Conservation (phyloP, 768 basidiomycete species). For the Wakefieldia striispora region DNA sequence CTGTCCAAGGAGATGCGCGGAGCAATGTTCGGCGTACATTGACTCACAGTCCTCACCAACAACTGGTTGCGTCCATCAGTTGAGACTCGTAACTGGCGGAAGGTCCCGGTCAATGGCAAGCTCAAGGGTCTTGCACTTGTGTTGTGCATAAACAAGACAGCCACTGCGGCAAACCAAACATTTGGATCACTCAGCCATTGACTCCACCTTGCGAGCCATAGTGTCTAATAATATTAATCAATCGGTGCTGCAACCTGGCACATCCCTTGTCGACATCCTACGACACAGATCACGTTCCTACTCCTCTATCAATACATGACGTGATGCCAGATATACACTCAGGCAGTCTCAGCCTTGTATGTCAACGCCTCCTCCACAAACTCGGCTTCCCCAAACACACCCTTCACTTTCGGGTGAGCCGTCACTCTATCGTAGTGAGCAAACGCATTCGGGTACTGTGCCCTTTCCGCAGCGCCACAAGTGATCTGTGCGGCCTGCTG, state of each 20-base stretch:
- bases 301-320: no score
- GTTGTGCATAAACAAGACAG: constrained; percentile 5
- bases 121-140: neutral
- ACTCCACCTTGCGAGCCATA: no score
- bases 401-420: constrained; percentile 17
- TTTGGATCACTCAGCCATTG: no score
- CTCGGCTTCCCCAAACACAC: constrained; percentile 13
- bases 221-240: no score
- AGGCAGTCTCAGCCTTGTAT: constrained; percentile 10
- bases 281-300: no score
- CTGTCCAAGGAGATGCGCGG: neutral
- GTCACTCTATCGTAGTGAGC: constrained; percentile 24
- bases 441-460: constrained; percentile 24
- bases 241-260: no score
- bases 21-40: neutral
- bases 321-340: neutral
- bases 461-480: constrained; percentile 27
- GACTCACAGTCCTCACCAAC: neutral
- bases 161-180: no score
- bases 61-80: neutral
- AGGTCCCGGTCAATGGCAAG: neutral
- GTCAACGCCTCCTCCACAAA: constrained; percentile 18
- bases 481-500: constrained; percentile 24
- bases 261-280: no score
- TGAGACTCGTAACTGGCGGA: neutral